phyloP scores from a whole-genome alignment of 805 yeast genomes.

The Lachancea nothofagi region DNA sequence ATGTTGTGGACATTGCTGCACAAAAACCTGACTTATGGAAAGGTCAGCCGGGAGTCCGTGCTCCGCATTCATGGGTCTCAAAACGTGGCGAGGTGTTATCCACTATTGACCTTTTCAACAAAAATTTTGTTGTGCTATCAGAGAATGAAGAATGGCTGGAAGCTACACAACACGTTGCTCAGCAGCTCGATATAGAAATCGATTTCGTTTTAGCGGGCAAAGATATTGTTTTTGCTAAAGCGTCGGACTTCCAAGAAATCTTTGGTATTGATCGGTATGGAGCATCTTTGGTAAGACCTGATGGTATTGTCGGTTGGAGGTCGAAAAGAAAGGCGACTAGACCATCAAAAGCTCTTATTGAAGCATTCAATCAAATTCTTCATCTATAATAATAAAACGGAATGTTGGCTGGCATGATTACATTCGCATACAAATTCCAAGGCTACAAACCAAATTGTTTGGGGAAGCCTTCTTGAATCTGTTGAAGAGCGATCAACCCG shows the following conservation, averaged over 20 bases:
- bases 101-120: constrained; percentile 1
- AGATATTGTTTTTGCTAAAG: background rate
- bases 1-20: background rate
- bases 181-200: background rate
- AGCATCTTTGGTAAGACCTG: constrained; percentile 2
- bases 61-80: constrained; percentile 1
- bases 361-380: background rate
- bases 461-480: no score
- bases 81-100: background rate
- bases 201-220: constrained; percentile 1
- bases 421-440: no score
- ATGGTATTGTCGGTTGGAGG: constrained; percentile 2
- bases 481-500: no score
- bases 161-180: background rate
- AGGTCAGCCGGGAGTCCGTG: constrained; percentile 3
- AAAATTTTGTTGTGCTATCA: background rate
- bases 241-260: background rate
- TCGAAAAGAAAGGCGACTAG: background rate
- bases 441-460: no score
- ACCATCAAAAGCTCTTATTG: background rate
- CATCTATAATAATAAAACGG: no score
- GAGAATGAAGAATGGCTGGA: background rate
- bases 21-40: constrained; percentile 1
- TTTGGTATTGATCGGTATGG: background rate
- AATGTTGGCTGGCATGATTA: no score